phyloP scores from a whole-genome alignment of 179 eudicot genomes.

The Amaranthus tricolor region DNA sequence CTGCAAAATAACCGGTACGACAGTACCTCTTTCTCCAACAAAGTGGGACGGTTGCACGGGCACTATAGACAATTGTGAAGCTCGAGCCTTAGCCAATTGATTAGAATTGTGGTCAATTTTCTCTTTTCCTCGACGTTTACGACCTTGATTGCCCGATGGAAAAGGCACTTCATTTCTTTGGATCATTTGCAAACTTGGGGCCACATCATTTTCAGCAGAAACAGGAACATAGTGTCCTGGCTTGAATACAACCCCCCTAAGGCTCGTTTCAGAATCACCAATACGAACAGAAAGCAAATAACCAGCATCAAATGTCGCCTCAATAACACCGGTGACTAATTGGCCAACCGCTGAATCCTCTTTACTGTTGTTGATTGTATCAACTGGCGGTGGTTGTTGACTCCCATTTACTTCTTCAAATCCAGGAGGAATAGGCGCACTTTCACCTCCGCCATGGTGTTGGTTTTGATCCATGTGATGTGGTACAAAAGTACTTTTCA shows the following conservation, averaged over 20 bases:
- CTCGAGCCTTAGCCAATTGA: constrained; percentile 33
- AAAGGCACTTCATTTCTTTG: constrained; percentile 58
- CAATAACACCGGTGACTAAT: constrained; percentile 74
- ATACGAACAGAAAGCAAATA: constrained; percentile 66
- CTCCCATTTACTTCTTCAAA: constrained; percentile 35
- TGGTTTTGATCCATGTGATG: constrained; percentile 21
- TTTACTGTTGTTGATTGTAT: constrained; percentile 31
- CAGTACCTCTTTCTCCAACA: constrained; percentile 54
- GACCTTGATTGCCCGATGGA: constrained; percentile 40
- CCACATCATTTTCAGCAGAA: constrained; percentile 74
- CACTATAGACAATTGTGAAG: constrained; percentile 30
- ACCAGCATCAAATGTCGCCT: constrained; percentile 77
- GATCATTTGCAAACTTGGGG: constrained; percentile 72
- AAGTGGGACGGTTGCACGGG: constrained; percentile 40
- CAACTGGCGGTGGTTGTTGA: constrained; percentile 32
- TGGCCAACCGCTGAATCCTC: constrained; percentile 56
- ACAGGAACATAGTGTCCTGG: constrained; percentile 80
- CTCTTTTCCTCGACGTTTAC: constrained; percentile 38
- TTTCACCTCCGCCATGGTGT: constrained; percentile 20
- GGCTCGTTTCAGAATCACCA: constrained; percentile 57
- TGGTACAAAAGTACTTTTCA: constrained; percentile 14
- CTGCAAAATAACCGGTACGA: constrained; percentile 73
- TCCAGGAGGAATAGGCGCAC: constrained; percentile 48
- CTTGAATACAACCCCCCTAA: constrained; percentile 90
- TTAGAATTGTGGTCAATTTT: constrained; percentile 35